Evolutionary conservation across 2,329 filamentous ascomycete species (phyloP), one percentile per base, ranked within the genome.

Genomic region (Trichoderma cornu-damae): DNA sequence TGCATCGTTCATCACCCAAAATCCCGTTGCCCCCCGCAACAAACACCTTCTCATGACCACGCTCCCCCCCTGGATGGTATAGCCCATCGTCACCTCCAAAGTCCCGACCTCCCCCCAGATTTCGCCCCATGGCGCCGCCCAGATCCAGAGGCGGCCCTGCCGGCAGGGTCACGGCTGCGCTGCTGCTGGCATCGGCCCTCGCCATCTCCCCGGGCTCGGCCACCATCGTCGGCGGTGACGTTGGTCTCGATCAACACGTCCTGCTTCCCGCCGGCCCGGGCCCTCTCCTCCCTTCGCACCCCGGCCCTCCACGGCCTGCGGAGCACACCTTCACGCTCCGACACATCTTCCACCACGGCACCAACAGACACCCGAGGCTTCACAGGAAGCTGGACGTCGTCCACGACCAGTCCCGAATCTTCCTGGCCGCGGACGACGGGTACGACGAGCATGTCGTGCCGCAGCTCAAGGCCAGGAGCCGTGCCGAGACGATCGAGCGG

Each of bases 331-430:
- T 87, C 75, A 85, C 80, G 6, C 82, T 99, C 57, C 86, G 90
- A 66, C 93, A 99, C 73, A 86, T 97, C 67, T 94, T 90, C 73
- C 92, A 96, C 70, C 92, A 96, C 74, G 93, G 93, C 59, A 88
- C 90, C 38, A 82, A 93, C 70, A 76, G 81, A 64, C 83, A 96
- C 64, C 92, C 92, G 2, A 73, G 79, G 4, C 81, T 96, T 14
- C 90, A 96, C 71, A 81, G 87, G 59, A 86, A 84, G 64, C 79
- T 87, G 60, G 90, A 97, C 70, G 77, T 96, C 30, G 61, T 69
- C 40, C 74, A 81, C 18, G 80, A 85, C 14, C 73, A 78, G 32
- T 66, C 69, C 16, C 69, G 69, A 38, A 74, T 93, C 44, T 87
- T 81, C 74, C 75, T 88, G 57, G 77, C 81, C 9, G 79, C 79